Evolutionary conservation across 208 protist genomes (phyloP), one percentile per base, ranked within the genome.

Genomic region (Trypanosoma brucei): DNA sequence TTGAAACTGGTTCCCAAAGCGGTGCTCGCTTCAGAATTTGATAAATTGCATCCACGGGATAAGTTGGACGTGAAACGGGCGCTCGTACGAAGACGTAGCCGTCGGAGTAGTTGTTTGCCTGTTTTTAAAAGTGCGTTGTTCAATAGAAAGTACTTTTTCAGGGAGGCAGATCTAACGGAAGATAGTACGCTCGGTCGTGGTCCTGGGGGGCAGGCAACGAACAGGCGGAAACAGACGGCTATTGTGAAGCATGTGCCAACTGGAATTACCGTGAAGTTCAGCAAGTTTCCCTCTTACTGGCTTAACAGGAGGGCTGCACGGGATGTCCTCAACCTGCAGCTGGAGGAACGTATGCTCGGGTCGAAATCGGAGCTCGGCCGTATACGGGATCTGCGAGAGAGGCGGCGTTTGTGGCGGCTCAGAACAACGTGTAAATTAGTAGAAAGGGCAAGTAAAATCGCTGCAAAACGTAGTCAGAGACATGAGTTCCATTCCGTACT

Each of bases 181-280:
- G 53, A 82, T 50, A 89, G 78, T 51, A 95, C 88, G 35, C 73
- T 92, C 36, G 88, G 88, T 53, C 78, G 74, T 22, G 88, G 88
- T 11, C 88, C 88, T 30, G 88, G 88, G 48, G 88, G 88, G 7
- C 88, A 95, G 72, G 88, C 88, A 13, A 95, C 88, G 0, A 95
- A 95, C 58, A 73, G 88, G 9, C 72, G 88, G 55, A 92, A 86
- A 83, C 88, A 95, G 59, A 92, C 88, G 0, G 81, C 80, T 37
- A 83, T 92, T 45, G 58, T 95, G 39, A 76, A 74, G 44, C 88
- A 95, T 62, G 5, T 55, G 6, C 88, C 88, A 4, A 82, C 73
- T 6, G 70, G 66, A 38, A 72, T 92, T 56, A 75, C 83, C 55
- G 86, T 95, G 30, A 90, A 91, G 65, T 88, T 84, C 62, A 91